Percentiles rank a stretch among this genome's conserved stretches.
Conservation (phyloP, 805 yeast species). For the Nakazawaea ambrosiae region DNA sequence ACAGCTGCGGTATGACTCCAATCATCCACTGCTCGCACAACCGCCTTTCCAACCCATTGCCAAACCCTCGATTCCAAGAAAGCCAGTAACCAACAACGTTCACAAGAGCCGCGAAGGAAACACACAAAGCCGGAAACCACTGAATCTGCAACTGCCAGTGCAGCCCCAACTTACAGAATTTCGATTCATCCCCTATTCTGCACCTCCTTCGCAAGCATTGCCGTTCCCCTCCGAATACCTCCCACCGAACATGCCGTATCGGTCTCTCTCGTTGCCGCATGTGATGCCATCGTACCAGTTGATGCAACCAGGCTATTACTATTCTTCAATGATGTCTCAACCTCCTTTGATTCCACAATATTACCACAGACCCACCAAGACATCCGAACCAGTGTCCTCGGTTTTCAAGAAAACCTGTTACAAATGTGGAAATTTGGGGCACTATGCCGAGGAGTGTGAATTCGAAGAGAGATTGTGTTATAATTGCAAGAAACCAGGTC, state of each 20-base stretch:
- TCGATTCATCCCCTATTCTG: too few relatives aligned
- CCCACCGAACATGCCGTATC: slow-evolving; percentile 1
- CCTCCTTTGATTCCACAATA: too few relatives aligned
- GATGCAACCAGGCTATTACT: slow-evolving; percentile 1
- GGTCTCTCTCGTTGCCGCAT: slow-evolving; percentile 6
- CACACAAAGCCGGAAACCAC: too few relatives aligned
- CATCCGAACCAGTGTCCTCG: slow-evolving; percentile 13
- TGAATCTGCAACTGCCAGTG: too few relatives aligned
- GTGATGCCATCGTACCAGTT: slow-evolving; percentile 8
- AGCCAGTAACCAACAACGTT: too few relatives aligned
- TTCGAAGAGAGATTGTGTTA: slow-evolving; percentile 21
- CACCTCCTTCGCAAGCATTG: too few relatives aligned
- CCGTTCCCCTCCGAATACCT: background rate
- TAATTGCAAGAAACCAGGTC: slow-evolving; percentile 25
- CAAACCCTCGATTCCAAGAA: too few relatives aligned
- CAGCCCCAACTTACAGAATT: too few relatives aligned
- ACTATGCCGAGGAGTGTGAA: slow-evolving; percentile 22
- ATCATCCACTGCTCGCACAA: too few relatives aligned
- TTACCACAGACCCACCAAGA: slow-evolving; percentile 1
- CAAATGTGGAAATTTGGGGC: slow-evolving; percentile 24
- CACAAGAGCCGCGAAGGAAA: too few relatives aligned
- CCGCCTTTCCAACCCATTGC: too few relatives aligned
- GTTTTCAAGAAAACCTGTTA: slow-evolving; percentile 23
- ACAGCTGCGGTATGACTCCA: too few relatives aligned
- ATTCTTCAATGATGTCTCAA: background rate